A percentile compares a stretch with the other conserved stretches of the same genome.
phyloP scores from a whole-genome alignment of 352 stramenopile genomes.

The Phytophthora sp. region DNA sequence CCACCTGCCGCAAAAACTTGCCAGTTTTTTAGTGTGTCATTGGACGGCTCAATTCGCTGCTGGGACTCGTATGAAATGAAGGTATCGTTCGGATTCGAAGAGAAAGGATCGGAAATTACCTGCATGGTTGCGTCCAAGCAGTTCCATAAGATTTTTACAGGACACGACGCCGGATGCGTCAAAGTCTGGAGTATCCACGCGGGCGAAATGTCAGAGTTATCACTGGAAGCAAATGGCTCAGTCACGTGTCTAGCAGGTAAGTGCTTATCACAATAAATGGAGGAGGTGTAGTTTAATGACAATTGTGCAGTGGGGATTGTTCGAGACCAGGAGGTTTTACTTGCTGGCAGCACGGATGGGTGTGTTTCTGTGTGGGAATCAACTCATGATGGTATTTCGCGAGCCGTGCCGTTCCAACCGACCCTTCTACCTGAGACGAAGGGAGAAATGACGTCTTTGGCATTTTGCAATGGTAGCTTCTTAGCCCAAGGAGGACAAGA shows the following conservation, averaged over 20 bases:
- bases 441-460: constrained; percentile 57
- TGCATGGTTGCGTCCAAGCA: constrained; percentile 56
- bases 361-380: constrained; percentile 65
- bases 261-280: constrained; percentile 1
- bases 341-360: constrained; percentile 57
- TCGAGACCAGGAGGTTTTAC: constrained; percentile 64
- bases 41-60: constrained; percentile 77
- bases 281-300: neutral
- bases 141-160: constrained; percentile 66
- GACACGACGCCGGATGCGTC: constrained; percentile 57
- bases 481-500: constrained; percentile 47
- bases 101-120: constrained; percentile 68
- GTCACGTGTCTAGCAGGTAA: constrained; percentile 62
- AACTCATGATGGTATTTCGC: constrained; percentile 41
- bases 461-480: constrained; percentile 60
- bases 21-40: constrained; percentile 69
- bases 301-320: constrained; percentile 46
- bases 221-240: constrained; percentile 35
- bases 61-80: constrained; percentile 81
- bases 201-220: constrained; percentile 46
- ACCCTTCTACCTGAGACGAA: constrained; percentile 36
- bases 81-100: constrained; percentile 65
- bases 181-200: constrained; percentile 75
- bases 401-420: constrained; percentile 25
- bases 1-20: constrained; percentile 21